Conservation (phyloP, 305 asterid genomes). For the Galium porrigens region DNA sequence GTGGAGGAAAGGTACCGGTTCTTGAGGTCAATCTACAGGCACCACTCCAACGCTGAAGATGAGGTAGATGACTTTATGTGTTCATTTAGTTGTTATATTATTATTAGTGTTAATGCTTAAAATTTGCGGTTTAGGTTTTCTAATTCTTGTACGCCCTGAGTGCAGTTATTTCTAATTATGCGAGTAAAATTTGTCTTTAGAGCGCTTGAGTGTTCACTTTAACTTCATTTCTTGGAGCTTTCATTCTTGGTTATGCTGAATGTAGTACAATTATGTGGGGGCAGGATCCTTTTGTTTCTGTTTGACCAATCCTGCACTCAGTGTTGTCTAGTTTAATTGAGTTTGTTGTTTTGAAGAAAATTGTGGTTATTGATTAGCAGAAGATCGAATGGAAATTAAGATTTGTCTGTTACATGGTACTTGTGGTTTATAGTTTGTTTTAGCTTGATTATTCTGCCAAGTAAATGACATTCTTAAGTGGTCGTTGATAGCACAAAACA, state of each 20-base stretch:
- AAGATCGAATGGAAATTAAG: neutral
- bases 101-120: neutral
- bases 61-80: slow-evolving; percentile 18
- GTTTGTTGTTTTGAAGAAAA: neutral
- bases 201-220: neutral
- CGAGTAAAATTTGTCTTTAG: neutral
- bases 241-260: neutral
- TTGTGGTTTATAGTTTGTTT: neutral
- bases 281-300: neutral
- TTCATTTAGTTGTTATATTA: neutral
- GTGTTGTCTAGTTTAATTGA: neutral
- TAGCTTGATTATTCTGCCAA: neutral
- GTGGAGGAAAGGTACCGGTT: slow-evolving; percentile 27
- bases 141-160: neutral
- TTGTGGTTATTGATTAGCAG: too few relatives aligned
- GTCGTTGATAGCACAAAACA: neutral
- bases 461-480: too few relatives aligned
- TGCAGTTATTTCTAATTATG: neutral
- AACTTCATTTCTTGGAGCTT: neutral
- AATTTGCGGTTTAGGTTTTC: neutral
- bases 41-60: slow-evolving; percentile 32
- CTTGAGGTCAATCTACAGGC: slow-evolving; percentile 32
- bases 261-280: neutral
- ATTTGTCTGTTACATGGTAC: neutral
- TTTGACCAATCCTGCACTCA: neutral